These are phyloP conservation scores for Eremothecium gossypii DNA, from an alignment of 1,139 yeast species.

Conservation along the genomic window DNA sequence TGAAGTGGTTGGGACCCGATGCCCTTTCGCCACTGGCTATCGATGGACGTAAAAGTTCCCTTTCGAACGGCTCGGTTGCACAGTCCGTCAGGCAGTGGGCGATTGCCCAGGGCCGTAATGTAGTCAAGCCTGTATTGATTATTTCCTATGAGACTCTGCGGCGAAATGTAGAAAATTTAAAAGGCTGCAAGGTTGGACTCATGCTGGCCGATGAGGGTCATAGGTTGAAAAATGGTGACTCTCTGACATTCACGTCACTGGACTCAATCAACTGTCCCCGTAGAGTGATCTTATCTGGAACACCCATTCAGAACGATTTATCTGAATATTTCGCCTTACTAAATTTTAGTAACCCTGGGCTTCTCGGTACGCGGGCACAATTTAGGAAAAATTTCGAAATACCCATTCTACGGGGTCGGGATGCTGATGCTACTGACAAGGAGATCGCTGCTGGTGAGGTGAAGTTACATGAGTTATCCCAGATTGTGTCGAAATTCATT, in stretches of 20 bases:
- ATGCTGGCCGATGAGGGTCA: constrained; percentile 96
- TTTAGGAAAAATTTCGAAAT: constrained; percentile 80
- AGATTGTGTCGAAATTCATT: constrained; percentile 77
- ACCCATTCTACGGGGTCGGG: constrained; percentile 76
- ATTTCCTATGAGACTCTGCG: constrained; percentile 94
- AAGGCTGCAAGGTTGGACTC: constrained; percentile 76
- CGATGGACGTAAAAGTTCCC: constrained; percentile 58
- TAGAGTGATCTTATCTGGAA: constrained; percentile 89
- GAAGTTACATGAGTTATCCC: constrained; percentile 63
- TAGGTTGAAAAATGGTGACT: constrained; percentile 87
- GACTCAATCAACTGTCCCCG: constrained; percentile 76
- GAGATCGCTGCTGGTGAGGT: constrained; percentile 66
- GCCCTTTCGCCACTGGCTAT: constrained; percentile 80
- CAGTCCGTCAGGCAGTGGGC: constrained; percentile 79
- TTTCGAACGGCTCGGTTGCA: constrained; percentile 41
- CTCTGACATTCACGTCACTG: constrained; percentile 81
- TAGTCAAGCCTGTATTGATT: constrained; percentile 87
- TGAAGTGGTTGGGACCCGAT: constrained; percentile 94
- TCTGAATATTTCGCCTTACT: constrained; percentile 89
- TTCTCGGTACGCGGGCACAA: constrained; percentile 74
- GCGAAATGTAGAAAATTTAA: constrained; percentile 69
- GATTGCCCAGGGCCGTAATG: constrained; percentile 73
- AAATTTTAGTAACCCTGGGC: constrained; percentile 91
- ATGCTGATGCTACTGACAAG: constrained; percentile 78
- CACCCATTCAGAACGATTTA: constrained; percentile 94